Base-by-base conservation (phyloP, 495 filamentous ascomycete species). In the Trichoderma asperelloides region DNA sequence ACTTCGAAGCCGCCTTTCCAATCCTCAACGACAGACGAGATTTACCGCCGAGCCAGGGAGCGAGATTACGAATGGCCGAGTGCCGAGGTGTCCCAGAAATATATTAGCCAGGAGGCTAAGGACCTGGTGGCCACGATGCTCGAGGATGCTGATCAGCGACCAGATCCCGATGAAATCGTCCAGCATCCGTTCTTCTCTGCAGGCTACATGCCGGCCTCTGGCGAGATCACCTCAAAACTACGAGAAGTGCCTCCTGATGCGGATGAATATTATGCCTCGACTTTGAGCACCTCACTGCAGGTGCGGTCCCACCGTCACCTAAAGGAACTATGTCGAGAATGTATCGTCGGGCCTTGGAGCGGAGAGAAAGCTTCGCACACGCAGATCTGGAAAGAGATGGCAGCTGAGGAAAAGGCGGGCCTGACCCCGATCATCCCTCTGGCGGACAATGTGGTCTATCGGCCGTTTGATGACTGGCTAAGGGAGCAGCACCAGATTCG, bases 1-100 rank as follows among this genome's bases (percentile, higher is more conserved):
- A 90, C 89, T 16, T 92, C 92, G n/a, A 91, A 89, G 66, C 90
- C 91, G 2, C 92, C 92, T 1, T 96, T 96, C 70, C 92, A 95
- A 75, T 92, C 91, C 7, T 88, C 88, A 43, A 93, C 91, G 0
- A 87, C 91, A 51, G 89, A 94, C 70, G 90, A 93, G 71, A 95
- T 96, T 30, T 96, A 96, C 74, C 86, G 86, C 45, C 87, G 88
- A 70, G 89, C 90, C 1, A 82, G 84, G 72, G 86, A 86, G 67
- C 74, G 89, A 62, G 85, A 88, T 47, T 94, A 93, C 68, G 87
- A 89, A 67, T 94, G 91, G 91, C 90, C 90, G 3, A 84, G 86
- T 51, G 68, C 78, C 3, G 78, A 81, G 33, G 77, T 69, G 9
- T 77, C 79, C 1, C 77, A 81, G 62, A 83, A 81, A 65, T 83